phyloP scores from a whole-genome alignment of 805 yeast species.

The Metschnikowia baotianmanensis region DNA sequence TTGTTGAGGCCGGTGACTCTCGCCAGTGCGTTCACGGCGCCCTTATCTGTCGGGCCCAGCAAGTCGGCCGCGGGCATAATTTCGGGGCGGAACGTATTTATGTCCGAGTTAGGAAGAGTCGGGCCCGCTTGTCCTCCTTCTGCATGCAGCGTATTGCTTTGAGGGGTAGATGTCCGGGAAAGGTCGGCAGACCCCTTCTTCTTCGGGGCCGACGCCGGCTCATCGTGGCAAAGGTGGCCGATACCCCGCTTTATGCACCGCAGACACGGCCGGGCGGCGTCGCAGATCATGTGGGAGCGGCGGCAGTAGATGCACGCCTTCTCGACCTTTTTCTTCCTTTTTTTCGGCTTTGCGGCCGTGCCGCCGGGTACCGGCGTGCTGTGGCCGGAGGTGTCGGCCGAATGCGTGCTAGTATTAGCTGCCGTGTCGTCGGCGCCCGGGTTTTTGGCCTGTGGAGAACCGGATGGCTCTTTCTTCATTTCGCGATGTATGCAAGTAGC shows the following conservation, averaged over 20 bases:
- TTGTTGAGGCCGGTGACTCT: conserved; percentile 35
- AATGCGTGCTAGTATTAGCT: neutral
- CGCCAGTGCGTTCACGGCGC: neutral
- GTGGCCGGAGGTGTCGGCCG: neutral
- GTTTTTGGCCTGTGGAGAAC: too few relatives aligned
- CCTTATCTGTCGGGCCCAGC: neutral
- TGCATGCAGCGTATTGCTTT: neutral
- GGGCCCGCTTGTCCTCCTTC: neutral
- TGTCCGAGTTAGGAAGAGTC: neutral
- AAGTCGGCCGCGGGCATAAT: neutral
- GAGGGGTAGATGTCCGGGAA: conserved; percentile 16
- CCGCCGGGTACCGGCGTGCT: neutral
- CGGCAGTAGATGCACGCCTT: conserved; percentile 89
- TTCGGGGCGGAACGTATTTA: conserved; percentile 3
- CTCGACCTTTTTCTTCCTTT: conserved; percentile 51
- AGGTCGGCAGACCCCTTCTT: conserved; percentile 22
- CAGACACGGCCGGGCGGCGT: conserved; percentile 70
- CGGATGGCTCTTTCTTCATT: too few relatives aligned
- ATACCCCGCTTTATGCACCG: conserved; percentile 85
- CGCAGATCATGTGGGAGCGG: conserved; percentile 93
- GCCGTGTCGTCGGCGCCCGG: too few relatives aligned
- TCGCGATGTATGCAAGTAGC: too few relatives aligned
- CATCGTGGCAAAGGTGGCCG: conserved; percentile 83
- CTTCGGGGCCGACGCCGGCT: conserved; percentile 48
- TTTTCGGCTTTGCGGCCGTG: conserved; percentile 12